These are phyloP conservation scores for Hygrocybe coccinea DNA, from an alignment of 768 basidiomycete genomes.

Conservation along the genomic window DNA sequence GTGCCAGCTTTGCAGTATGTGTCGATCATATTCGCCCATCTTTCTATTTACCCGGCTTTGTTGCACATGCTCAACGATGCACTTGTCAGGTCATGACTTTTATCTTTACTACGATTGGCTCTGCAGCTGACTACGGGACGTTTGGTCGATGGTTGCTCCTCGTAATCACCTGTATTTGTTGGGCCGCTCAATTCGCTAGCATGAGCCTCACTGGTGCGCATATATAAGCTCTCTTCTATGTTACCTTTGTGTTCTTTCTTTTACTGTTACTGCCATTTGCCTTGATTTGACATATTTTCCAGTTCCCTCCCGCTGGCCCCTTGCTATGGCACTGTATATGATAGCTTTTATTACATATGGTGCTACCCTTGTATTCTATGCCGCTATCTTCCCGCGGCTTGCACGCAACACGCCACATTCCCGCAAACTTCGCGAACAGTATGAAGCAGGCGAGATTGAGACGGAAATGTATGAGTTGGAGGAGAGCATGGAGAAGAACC, in stretches of 20 bases:
- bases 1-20: constrained; percentile 66
- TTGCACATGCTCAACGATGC: not conserved
- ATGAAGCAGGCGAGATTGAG: constrained; percentile 54
- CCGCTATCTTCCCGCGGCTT: constrained; percentile 27
- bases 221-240: no score
- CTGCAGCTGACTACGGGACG: constrained; percentile 66
- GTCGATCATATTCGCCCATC: not conserved
- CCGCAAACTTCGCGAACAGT: constrained; percentile 48
- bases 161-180: constrained; percentile 65
- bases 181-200: constrained; percentile 76
- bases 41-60: not conserved
- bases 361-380: constrained; percentile 78
- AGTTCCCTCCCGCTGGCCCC: constrained; percentile 68
- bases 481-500: constrained; percentile 78
- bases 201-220: constrained; percentile 67
- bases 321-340: constrained; percentile 76
- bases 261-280: no score
- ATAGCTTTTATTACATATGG: constrained; percentile 75
- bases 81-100: constrained; percentile 60
- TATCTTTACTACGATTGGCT: constrained; percentile 76
- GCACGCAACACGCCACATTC: constrained; percentile 72
- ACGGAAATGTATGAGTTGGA: constrained; percentile 65
- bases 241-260: no score
- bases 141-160: constrained; percentile 81
- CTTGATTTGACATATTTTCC: not conserved